These are phyloP conservation scores for Leccinum solheimii DNA, from an alignment of 1,284 basidiomycete species.

Conservation along the genomic window DNA sequence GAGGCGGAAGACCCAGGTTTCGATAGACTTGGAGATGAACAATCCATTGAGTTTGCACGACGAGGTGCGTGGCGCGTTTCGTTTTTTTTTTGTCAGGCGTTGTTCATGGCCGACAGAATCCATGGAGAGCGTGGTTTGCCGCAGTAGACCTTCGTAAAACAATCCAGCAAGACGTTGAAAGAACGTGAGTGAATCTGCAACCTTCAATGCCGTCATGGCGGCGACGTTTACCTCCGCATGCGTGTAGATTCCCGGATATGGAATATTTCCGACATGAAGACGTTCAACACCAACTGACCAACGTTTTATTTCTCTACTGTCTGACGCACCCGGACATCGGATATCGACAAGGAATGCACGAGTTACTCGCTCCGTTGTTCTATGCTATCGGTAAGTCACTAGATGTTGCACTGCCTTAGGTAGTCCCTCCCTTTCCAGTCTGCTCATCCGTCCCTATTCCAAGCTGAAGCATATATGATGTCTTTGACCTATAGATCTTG, in stretches of 20 bases:
- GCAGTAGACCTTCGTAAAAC: constrained; percentile 83
- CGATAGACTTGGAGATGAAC: constrained; percentile 63
- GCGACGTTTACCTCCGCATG: constrained; percentile 4
- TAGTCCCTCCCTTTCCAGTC: constrained; percentile 12
- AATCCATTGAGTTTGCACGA: constrained; percentile 87
- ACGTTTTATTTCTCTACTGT: constrained; percentile 83
- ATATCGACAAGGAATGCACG: constrained; percentile 96
- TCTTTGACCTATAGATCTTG: constrained; percentile 54
- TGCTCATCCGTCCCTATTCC: constrained; percentile 17
- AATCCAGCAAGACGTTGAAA: constrained; percentile 89
- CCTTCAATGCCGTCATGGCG: background rate
- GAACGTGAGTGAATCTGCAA: constrained; percentile 61
- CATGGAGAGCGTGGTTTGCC: constrained; percentile 91
- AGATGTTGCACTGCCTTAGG: background rate
- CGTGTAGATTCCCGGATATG: constrained; percentile 82
- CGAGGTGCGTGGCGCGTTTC: constrained; percentile 48
- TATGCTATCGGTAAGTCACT: constrained; percentile 55
- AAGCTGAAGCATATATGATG: constrained; percentile 31
- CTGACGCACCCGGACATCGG: constrained; percentile 77
- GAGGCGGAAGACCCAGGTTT: constrained; percentile 36
- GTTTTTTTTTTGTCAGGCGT: background rate
- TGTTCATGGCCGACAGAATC: constrained; percentile 56
- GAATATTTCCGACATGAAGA: constrained; percentile 77
- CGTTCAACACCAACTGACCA: constrained; percentile 78
- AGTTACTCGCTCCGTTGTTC: constrained; percentile 83